Conservation (phyloP, 225 moss, liverwort and hornwort genomes). For the Lunularia cruciata region DNA sequence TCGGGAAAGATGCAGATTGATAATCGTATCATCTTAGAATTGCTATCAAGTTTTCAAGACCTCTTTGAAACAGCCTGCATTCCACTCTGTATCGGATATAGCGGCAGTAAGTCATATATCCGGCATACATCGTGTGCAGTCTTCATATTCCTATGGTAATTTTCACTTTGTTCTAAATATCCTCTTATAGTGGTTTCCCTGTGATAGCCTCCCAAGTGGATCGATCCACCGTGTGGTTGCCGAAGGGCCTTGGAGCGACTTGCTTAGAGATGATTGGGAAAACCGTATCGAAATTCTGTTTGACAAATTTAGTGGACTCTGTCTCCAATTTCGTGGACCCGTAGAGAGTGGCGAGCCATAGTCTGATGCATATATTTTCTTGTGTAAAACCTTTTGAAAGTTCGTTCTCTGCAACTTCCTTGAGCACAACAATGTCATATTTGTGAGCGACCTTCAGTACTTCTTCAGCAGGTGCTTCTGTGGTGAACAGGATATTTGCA, state of each 20-base stretch:
- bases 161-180: no score
- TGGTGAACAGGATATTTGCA: constrained; percentile 29
- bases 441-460: constrained; percentile 39
- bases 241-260: constrained; percentile 4
- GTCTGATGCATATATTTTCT: constrained; percentile 8
- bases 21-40: no score
- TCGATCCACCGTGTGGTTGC: no score
- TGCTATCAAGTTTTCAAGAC: no score
- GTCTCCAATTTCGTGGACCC: constrained; percentile 13
- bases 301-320: constrained; percentile 15
- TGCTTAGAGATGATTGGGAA: constrained; percentile 12
- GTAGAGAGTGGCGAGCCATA: constrained; percentile 17
- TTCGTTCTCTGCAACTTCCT: constrained; percentile 19
- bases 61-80: no score
- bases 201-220: no score
- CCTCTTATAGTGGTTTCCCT: no score
- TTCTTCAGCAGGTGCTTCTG: constrained; percentile 30
- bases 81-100: no score
- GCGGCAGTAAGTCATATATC: no score
- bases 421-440: constrained; percentile 39
- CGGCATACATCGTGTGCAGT: no score
- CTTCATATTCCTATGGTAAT: no score
- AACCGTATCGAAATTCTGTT: constrained; percentile 10
- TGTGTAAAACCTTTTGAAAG: constrained; percentile 7
- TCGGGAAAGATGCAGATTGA: no score